Evolutionary conservation across 1,139 yeast genomes (phyloP), one percentile per base, ranked within the genome.

Genomic region (Pneumocystis murina): DNA sequence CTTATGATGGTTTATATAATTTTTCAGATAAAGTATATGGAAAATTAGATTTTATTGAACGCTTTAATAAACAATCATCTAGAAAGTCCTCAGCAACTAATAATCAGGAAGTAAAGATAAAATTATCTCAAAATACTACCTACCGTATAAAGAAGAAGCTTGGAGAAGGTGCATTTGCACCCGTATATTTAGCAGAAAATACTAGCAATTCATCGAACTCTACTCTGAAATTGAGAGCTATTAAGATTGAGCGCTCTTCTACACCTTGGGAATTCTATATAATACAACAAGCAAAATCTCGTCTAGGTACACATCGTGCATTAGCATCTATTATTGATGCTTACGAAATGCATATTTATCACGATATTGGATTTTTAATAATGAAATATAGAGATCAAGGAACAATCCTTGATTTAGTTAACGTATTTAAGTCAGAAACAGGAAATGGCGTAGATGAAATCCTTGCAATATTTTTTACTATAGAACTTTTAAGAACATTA

Each of bases 251-350:
- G 70, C 77, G 80, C 30, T 90, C 92, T 0, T 76, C 89, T 0
- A 81, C 83, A 57, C 78, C 82, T 12, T 90, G 96, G 96, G 97
- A 90, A 72, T 87, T 81, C 70, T 89, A 87, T 71, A 83, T 89
- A 36, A 75, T 87, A 10, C 82, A 81, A 62, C 70, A 74, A 81
- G 63, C 69, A 78, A 67, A 67, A 55, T 61, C 63, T 10, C 64
- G 72, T 28, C 58, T 68, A 60, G 64, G 64, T 14, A 62, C 60
- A 20, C 12, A 60, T 70, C 2, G 73, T 33, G 68, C 75, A 1
- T 66, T 75, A 43, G 68, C 71, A 6, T 79, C 84, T 3, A 76
- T 85, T 20, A 79, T 87, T 1, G 72, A 75, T 28, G 83, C 83
- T 0, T 79, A 82, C 40, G 78, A 82, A 1, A 74, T 86, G 58